Evolutionary conservation across 2,329 filamentous ascomycete species (phyloP).

Genomic region (Colletotrichum sp.): DNA sequence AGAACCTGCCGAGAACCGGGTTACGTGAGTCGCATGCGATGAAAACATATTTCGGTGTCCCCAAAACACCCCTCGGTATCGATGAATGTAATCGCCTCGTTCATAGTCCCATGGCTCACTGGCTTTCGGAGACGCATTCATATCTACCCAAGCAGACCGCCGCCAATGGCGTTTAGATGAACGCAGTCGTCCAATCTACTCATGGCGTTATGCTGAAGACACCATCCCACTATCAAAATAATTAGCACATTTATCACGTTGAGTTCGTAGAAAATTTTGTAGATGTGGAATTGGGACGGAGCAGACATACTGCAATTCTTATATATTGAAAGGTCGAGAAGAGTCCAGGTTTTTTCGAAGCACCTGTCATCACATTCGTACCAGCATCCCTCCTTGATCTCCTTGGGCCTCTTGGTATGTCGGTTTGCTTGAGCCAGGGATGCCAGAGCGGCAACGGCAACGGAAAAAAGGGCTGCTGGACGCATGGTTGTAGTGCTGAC

Average conservation of each 20-base stretch:
- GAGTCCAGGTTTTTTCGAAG: neutral
- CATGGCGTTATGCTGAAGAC: neutral
- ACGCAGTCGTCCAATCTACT: neutral
- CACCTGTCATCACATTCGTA: neutral
- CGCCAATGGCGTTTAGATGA: neutral
- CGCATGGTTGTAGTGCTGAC: neutral
- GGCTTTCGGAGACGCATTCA: neutral
- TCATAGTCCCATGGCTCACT: neutral
- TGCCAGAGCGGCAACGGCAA: neutral
- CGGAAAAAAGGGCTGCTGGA: neutral
- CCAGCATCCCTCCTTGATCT: neutral
- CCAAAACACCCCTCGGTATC: neutral
- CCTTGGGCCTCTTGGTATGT: neutral
- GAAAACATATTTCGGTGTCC: neutral
- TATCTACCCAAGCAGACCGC: neutral
- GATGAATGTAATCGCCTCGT: neutral
- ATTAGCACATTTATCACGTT: neutral
- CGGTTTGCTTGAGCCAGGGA: neutral
- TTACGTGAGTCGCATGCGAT: neutral
- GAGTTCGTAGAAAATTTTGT: neutral
- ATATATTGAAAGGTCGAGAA: neutral
- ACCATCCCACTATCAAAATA: neutral
- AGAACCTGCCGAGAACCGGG: neutral
- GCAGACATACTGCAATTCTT: neutral
- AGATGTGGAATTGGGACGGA: neutral